phyloP scores from a whole-genome alignment of 2,329 filamentous ascomycete species.

The Fusarium sp. region DNA sequence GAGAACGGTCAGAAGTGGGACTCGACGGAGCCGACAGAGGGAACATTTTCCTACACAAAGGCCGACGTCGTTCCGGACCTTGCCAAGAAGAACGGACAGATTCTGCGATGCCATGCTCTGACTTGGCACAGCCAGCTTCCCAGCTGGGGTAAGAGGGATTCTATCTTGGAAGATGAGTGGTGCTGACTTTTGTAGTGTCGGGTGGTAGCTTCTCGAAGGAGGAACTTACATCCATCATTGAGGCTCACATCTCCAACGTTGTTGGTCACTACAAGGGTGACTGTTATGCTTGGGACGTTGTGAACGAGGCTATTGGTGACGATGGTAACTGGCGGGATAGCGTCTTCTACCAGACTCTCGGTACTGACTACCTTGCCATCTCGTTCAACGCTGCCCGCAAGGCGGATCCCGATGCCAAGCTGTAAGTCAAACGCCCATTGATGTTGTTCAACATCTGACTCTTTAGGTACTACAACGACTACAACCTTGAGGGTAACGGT shows the following conservation, averaged over 20 bases:
- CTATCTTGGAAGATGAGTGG: not conserved
- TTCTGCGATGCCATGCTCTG: slow-evolving; percentile 73
- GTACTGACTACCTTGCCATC: slow-evolving; percentile 66
- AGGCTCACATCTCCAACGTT: slow-evolving; percentile 69
- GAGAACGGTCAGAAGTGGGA: slow-evolving; percentile 75
- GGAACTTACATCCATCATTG: slow-evolving; percentile 63
- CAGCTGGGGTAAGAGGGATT: slow-evolving; percentile 38
- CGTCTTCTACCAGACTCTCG: slow-evolving; percentile 67
- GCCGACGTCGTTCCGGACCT: slow-evolving; percentile 66
- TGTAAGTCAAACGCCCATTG: slow-evolving; percentile 46
- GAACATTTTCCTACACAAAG: slow-evolving; percentile 67
- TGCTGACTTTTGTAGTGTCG: slow-evolving; percentile 28
- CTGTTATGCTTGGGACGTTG: slow-evolving; percentile 74
- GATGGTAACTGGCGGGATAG: slow-evolving; percentile 63
- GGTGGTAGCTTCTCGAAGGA: slow-evolving; percentile 64
- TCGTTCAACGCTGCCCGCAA: slow-evolving; percentile 68
- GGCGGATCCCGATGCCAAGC: slow-evolving; percentile 66
- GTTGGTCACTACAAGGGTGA: slow-evolving; percentile 68
- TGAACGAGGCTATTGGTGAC: slow-evolving; percentile 73
- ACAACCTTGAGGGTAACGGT: slow-evolving; percentile 68
- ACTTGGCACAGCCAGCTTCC: slow-evolving; percentile 58
- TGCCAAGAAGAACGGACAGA: slow-evolving; percentile 60
- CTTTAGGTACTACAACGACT: slow-evolving; percentile 62
- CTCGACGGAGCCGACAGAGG: slow-evolving; percentile 67
- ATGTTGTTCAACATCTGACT: not conserved